Percentiles rank a stretch among this genome's conserved stretches.
Conservation (phyloP, 257 asterid species). For the Rehmannia glutinosa region DNA sequence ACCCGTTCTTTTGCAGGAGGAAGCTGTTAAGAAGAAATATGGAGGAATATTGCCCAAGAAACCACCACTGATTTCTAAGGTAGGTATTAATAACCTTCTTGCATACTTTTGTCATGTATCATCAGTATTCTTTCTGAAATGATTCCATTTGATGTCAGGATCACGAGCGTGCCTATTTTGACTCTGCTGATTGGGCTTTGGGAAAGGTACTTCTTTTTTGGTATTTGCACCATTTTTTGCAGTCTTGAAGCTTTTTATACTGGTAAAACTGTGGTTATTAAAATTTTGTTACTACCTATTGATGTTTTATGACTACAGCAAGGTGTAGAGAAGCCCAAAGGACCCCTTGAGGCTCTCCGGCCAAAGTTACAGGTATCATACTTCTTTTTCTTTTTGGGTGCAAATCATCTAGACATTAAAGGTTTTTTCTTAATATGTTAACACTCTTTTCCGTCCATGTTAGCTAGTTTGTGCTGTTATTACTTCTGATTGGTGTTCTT, state of each 20-base stretch:
- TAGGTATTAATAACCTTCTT: slow-evolving; percentile 3
- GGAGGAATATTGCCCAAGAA: slow-evolving; percentile 95
- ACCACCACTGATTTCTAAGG: slow-evolving; percentile 94
- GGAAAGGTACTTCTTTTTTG: slow-evolving; percentile 65
- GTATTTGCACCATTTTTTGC: neutral
- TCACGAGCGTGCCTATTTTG: slow-evolving; percentile 98
- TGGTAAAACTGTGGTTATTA: slow-evolving; percentile 4
- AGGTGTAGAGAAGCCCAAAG: slow-evolving; percentile 96
- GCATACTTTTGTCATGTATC: neutral
- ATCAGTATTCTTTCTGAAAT: slow-evolving; percentile 6
- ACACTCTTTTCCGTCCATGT: neutral
- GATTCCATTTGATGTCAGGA: slow-evolving; percentile 48
- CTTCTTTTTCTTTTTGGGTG: neutral
- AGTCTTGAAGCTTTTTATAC: slow-evolving; percentile 12
- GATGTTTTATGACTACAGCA: slow-evolving; percentile 47
- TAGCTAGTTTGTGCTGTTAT: slow-evolving; percentile 9
- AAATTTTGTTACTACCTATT: neutral
- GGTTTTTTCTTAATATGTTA: neutral
- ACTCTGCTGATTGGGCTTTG: slow-evolving; percentile 99
- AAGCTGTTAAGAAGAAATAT: slow-evolving; percentile 72
- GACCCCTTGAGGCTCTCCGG: slow-evolving; percentile 97
- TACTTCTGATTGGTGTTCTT: neutral
- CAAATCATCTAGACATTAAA: neutral
- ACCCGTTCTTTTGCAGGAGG: slow-evolving; percentile 46
- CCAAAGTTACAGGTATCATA: slow-evolving; percentile 84